Percentiles rank a stretch among this genome's conserved stretches.
Conservation (phyloP, 805 yeast genomes). For the Kuraishia hungarica region DNA sequence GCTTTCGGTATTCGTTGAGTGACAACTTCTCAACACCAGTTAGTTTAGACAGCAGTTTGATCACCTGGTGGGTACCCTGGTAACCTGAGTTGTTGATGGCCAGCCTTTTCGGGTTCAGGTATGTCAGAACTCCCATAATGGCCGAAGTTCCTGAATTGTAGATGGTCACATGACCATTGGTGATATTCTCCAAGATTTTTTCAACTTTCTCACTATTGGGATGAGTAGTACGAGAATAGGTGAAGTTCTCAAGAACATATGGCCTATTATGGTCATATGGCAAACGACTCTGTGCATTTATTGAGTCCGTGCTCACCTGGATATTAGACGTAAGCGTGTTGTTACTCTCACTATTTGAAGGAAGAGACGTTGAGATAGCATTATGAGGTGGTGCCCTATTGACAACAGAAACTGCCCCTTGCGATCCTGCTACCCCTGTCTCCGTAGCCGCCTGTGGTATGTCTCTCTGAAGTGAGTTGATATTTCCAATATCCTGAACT, state of each 20-base stretch:
- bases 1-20: constrained; percentile 22
- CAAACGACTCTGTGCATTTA: background rate
- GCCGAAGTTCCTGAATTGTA: constrained; percentile 46
- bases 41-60: constrained; percentile 31
- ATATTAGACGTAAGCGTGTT: background rate
- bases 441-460: background rate
- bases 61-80: constrained; percentile 44
- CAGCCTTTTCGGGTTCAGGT: constrained; percentile 34
- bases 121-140: constrained; percentile 38
- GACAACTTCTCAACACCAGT: constrained; percentile 29
- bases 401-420: background rate
- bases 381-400: background rate
- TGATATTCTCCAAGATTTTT: constrained; percentile 32
- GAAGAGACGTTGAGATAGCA: background rate
- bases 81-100: constrained; percentile 38
- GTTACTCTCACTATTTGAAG: background rate
- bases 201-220: constrained; percentile 41
- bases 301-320: background rate
- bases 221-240: constrained; percentile 34
- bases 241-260: constrained; percentile 17
- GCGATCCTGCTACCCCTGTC: background rate
- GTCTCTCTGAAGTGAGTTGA: background rate
- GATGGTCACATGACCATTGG: constrained; percentile 35
- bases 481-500: too few species aligned
- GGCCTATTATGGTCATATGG: constrained; percentile 5